Evolutionary conservation across 257 asterid genomes (phyloP), one percentile per base, ranked within the genome.

Genomic region (Euphrasia confusa): DNA sequence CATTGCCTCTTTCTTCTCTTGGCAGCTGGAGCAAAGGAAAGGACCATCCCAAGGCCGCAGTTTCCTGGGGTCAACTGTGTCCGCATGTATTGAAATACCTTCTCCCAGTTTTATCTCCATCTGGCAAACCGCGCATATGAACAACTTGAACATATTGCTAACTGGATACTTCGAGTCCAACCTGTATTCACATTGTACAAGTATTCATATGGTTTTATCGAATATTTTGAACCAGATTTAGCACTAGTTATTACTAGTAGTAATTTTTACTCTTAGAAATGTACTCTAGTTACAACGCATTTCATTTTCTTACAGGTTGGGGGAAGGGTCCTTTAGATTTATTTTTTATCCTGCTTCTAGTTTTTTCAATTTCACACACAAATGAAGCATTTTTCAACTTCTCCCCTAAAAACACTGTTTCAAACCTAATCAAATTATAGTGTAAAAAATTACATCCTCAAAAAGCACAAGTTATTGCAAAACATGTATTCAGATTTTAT

Each of bases 41-140:
- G 99, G 99, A 7, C 99, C 99, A 7, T 94, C 95, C 97, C 97
- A 94, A 27, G 97, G 97, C 74, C 99, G 79, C 73, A 78, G 72
- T 55, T 84, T 87, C 72, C 77, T 84, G 13, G 87, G 33, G 61
- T 84, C 80, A 0, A 63, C 47, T 42, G 82, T 70, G 68, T 83
- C 86, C 0, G 84, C 72, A 30, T 89, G 96, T 74, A 94, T 78
- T 3, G 99, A 94, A 66, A 90, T 74, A 35, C 99, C 97, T 76
- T 90, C 95, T 61, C 96, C 96, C 0, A 95, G 99, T 72, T 94
- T 94, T 72, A 94, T 79, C 67, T 90, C 95, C 14, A 79, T 79
- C 88, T 94, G 99, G 81, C 99, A 94, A 72, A 94, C 85, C 3
- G 97, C 97, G 63, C 99, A 94, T 66, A 84, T 74, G 71, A 94